Base-by-base conservation (phyloP, 1,284 basidiomycete genomes). In the Trametes versicolor region DNA sequence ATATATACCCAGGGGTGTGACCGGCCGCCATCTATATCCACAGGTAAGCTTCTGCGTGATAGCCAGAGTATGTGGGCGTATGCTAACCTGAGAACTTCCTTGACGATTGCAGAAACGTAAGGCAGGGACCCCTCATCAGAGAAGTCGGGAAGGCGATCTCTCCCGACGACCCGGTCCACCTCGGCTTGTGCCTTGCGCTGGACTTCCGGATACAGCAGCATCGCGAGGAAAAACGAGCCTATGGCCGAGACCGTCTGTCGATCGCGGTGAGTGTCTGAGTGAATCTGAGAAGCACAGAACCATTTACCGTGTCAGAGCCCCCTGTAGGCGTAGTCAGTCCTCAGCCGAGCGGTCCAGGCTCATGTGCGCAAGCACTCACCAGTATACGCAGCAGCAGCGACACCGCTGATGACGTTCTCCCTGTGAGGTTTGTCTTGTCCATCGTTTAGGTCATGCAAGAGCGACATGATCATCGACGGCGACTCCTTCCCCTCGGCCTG, bases 21-120 rank as follows among this genome's bases (percentile, higher is more conserved):
- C 70, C 34, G 72, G 72, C 41, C 68, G 68, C 72, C 72, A 73
- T 60, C 72, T 73, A 8, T 25, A 34, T 25, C 32, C n/a, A 34
- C 29, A 34, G 32, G 50, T 60, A 32, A 65, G 55, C 57, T 37
- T 39, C 48, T 34, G 45, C 25, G 19, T 49, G 32, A 50, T 55
- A 54, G 52, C 43, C n/a, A 45, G 52, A 56, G 34, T 45, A 49
- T 43, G 34, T 29, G 58, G 41, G 4, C 21, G 51, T 57, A 47
- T 25, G 59, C 65, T 60, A 75, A 83, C 55, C 82, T 74, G 57
- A 83, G 63, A 29, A 79, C 73, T 66, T 85, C 83, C 64, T 80
- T 78, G n/a, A 82, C 70, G 5, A 82, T 63, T 0, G 79, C 80
- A n/a, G 79, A 72, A 19, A 82, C 71, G 64, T 82, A 83, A 4